A percentile compares a stretch with the other conserved stretches of the same genome.
phyloP scores from a whole-genome alignment of 441 rosid species.

The Syzygium malaccense region DNA sequence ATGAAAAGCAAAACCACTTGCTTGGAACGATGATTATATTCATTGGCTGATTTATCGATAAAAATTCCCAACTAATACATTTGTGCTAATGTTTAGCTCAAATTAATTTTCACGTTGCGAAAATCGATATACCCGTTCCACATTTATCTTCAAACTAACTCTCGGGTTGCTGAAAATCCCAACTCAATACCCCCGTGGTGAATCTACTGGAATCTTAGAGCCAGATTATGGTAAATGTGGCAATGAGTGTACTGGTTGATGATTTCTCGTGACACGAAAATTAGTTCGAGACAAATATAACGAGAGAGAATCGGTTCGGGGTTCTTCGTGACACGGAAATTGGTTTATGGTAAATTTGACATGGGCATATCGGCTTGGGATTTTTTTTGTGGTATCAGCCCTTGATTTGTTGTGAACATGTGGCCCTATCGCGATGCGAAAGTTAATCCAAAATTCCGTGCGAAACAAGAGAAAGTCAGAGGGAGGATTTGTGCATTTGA shows the following conservation, averaged over 20 bases:
- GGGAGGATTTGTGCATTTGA: background rate
- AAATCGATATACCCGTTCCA: too few species aligned
- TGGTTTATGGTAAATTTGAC: background rate
- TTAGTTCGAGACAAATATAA: background rate
- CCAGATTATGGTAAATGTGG: fast-evolving
- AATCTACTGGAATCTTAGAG: fast-evolving
- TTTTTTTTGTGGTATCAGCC: background rate
- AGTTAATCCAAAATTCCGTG: background rate
- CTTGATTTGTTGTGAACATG: background rate
- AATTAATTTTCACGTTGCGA: fast-evolving
- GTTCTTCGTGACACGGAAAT: background rate
- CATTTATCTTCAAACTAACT: too few species aligned
- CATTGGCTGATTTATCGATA: background rate
- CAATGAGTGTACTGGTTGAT: fast-evolving
- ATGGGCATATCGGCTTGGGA: fast-evolving
- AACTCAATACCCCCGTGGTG: fast-evolving
- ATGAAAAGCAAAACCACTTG: background rate
- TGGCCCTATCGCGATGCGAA: fast-evolving
- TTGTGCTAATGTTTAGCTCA: fast-evolving
- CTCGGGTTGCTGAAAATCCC: too few species aligned
- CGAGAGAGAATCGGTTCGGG: fast-evolving
- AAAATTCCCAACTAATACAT: background rate
- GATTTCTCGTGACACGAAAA: background rate
- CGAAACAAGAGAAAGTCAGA: fast-evolving
- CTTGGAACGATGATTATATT: background rate